A percentile compares a stretch with the other conserved stretches of the same genome.
Conservation (phyloP, 2,329 filamentous ascomycete species). For the Sporothrix schenckii region DNA sequence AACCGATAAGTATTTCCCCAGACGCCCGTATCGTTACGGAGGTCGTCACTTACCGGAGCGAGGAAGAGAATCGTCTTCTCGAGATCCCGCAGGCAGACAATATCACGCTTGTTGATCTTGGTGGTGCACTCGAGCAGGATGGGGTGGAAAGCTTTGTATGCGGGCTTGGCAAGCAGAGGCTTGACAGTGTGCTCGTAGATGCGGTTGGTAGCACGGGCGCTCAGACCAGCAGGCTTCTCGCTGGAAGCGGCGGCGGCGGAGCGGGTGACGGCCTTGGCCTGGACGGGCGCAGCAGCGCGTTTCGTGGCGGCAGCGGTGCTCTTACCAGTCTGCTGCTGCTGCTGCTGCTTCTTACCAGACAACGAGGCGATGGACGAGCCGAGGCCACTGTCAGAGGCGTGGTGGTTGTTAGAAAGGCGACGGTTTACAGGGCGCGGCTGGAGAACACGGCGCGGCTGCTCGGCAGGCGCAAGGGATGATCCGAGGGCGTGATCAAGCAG, state of each 20-base stretch:
- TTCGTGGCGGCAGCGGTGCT: slow-evolving; percentile 4
- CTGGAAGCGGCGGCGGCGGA: slow-evolving; percentile 56
- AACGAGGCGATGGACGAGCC: slow-evolving; percentile 78
- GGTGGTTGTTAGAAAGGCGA: slow-evolving; percentile 60
- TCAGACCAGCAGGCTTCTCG: slow-evolving; percentile 62
- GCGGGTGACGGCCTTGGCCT: slow-evolving; percentile 63
- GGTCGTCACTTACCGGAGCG: slow-evolving; percentile 78
- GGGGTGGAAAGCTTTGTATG: slow-evolving; percentile 77
- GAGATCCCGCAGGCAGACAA: slow-evolving; percentile 87
- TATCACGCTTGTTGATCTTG: slow-evolving; percentile 80
- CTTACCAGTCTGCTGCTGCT: slow-evolving; percentile 15
- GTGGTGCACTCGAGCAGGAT: slow-evolving; percentile 77
- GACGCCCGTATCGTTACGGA: slow-evolving; percentile 48
- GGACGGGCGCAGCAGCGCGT: slow-evolving; percentile 44
- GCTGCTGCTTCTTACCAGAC: slow-evolving; percentile 52
- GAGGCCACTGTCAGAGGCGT: slow-evolving; percentile 84
- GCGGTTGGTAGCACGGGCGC: slow-evolving; percentile 70
- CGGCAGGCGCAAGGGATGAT: slow-evolving; percentile 41
- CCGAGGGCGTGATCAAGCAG: slow-evolving; percentile 62
- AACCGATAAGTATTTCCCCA: slow-evolving; percentile 69
- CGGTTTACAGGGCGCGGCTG: slow-evolving; percentile 54
- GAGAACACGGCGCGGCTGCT: slow-evolving; percentile 51
- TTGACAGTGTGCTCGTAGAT: slow-evolving; percentile 79
- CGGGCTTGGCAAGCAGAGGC: slow-evolving; percentile 73
- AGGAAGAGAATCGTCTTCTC: slow-evolving; percentile 92